These are phyloP conservation scores for Phtheirospermum japonicum DNA, from an alignment of 257 asterid genomes.

Conservation along the genomic window DNA sequence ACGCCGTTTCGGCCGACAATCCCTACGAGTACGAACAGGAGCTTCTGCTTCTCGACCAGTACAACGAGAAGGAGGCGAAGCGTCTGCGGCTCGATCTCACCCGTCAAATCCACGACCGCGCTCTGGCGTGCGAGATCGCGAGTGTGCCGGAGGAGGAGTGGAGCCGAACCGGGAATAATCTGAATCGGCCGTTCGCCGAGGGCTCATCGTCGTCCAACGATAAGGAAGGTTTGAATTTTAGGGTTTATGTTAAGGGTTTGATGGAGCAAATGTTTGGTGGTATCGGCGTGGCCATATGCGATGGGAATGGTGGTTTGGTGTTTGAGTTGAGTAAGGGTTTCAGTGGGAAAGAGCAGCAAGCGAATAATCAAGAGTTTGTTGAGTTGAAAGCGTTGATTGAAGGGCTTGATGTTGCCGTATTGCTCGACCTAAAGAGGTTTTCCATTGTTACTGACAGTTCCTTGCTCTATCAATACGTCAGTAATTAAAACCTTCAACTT, in stretches of 20 bases:
- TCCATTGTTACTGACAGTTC: conserved; percentile 31
- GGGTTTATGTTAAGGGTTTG: conserved; percentile 56
- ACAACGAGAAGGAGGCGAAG: conserved; percentile 31
- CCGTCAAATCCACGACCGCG: conserved; percentile 58
- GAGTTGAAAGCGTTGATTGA: conserved; percentile 48
- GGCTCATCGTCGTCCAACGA: too few species aligned
- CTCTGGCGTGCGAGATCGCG: conserved; percentile 46
- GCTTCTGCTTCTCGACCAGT: conserved; percentile 29
- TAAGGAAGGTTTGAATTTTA: too few species aligned
- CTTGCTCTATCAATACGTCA: conserved; percentile 38
- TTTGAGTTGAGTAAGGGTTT: conserved; percentile 51
- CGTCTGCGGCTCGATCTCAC: conserved; percentile 38
- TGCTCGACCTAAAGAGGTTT: conserved; percentile 44
- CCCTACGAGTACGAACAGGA: conserved; percentile 34
- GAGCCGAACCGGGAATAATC: conserved; percentile 33
- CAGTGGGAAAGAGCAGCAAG: conserved; percentile 25
- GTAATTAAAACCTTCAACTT: conserved; percentile 23
- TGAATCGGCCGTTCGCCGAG: too few species aligned
- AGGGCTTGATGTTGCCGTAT: conserved; percentile 47
- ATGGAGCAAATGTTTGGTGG: conserved; percentile 33
- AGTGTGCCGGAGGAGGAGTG: conserved; percentile 49
- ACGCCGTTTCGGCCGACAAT: conserved; percentile 31
- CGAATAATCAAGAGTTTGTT: conserved; percentile 25
- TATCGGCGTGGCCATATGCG: conserved; percentile 60
- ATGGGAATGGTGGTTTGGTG: conserved; percentile 42